Evolutionary conservation across 2,329 filamentous ascomycete genomes (phyloP).

Genomic region (Conoideocrella luteorostrata): DNA sequence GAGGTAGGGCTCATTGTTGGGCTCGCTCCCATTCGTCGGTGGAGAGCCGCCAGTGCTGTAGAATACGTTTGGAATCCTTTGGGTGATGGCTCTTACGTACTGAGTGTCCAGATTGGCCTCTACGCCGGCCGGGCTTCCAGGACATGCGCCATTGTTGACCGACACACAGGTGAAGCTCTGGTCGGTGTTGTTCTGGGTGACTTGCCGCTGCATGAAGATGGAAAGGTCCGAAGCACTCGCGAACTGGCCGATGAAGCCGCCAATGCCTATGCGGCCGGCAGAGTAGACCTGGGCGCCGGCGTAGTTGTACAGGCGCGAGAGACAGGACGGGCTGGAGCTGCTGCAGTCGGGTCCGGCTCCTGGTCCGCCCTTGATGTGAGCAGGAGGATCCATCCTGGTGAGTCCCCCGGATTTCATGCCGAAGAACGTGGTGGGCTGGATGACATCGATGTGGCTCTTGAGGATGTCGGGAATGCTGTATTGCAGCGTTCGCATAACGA

Average conservation of each 20-base stretch:
- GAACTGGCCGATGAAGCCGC: conserved; percentile 5
- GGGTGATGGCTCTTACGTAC: conserved; percentile 3
- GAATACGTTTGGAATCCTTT: conserved; percentile 5
- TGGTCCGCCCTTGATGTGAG: neutral
- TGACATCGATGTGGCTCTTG: conserved; percentile 8
- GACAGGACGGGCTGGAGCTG: neutral
- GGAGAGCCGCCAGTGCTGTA: conserved; percentile 8
- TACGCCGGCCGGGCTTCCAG: neutral
- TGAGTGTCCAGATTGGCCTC: conserved; percentile 9
- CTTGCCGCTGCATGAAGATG: neutral
- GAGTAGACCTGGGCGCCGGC: conserved; percentile 3
- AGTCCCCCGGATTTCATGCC: conserved; percentile 2
- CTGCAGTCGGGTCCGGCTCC: neutral
- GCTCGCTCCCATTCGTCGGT: neutral
- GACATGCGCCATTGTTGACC: conserved; percentile 5
- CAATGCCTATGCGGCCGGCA: conserved; percentile 7
- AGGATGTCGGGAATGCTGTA: conserved; percentile 7
- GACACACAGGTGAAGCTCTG: conserved; percentile 7
- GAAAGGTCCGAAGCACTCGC: conserved; percentile 4
- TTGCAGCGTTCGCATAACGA: conserved; percentile 7
- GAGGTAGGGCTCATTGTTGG: conserved; percentile 59
- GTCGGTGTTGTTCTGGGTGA: conserved; percentile 6
- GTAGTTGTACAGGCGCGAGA: conserved; percentile 6
- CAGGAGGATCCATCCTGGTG: neutral
- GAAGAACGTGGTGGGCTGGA: conserved; percentile 9